Evolutionary conservation across 2,329 filamentous ascomycete genomes (phyloP).

Genomic region (Orbilia javanica): DNA sequence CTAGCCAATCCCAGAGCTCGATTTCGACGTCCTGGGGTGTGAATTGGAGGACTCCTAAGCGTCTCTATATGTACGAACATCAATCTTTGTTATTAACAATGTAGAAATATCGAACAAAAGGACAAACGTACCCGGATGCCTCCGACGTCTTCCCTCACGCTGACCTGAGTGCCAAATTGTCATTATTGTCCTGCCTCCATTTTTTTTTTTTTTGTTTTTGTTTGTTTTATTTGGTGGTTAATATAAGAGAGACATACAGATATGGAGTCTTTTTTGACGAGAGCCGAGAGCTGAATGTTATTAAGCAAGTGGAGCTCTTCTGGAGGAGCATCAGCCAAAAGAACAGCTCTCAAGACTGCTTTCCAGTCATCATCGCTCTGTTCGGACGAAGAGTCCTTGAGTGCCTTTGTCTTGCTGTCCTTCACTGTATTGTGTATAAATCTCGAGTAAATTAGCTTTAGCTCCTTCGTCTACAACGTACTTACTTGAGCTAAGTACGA

Average conservation of each 20-base stretch:
- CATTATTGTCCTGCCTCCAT: not conserved
- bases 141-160: slow-evolving; percentile 49
- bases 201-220: too few relatives aligned
- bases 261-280: slow-evolving; percentile 51
- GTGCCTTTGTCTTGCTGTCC: slow-evolving; percentile 48
- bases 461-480: not conserved
- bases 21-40: slow-evolving; percentile 52
- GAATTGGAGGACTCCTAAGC: slow-evolving; percentile 39
- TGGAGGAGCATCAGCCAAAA: slow-evolving; percentile 35
- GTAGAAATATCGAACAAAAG: too few relatives aligned
- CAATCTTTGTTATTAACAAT: not conserved
- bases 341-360: slow-evolving; percentile 48
- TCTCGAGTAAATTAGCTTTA: not conserved
- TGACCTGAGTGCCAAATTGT: slow-evolving; percentile 20
- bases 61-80: too few relatives aligned
- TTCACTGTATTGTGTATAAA: too few relatives aligned
- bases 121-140: slow-evolving; percentile 36
- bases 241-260: slow-evolving; percentile 11
- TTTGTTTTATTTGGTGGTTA: too few relatives aligned
- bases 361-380: slow-evolving; percentile 57
- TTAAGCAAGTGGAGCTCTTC: slow-evolving; percentile 41
- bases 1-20: slow-evolving; percentile 56
- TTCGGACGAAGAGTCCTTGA: slow-evolving; percentile 49
- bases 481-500: too few relatives aligned
- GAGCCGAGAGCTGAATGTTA: slow-evolving; percentile 43